Conservation (phyloP, 75 land plant species). For the Pinus taeda region DNA sequence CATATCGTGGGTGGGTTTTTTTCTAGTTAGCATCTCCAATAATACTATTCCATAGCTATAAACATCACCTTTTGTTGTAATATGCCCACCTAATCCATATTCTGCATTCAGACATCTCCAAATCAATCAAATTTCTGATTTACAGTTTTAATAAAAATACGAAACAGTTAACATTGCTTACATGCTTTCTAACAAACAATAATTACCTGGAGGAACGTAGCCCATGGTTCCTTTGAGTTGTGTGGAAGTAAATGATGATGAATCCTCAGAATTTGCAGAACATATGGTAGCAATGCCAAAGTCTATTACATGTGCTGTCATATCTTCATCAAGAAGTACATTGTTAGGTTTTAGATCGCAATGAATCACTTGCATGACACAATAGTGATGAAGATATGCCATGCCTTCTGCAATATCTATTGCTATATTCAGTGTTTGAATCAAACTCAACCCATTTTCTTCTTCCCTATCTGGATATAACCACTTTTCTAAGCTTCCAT, state of each 20-base stretch:
- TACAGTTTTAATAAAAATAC: too few relatives aligned
- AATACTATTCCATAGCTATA: too few relatives aligned
- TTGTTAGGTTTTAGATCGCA: slow-evolving; percentile 29
- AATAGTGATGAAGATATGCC: slow-evolving; percentile 13
- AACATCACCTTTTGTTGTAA: too few relatives aligned
- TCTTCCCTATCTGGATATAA: neutral
- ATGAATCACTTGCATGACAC: slow-evolving; percentile 8
- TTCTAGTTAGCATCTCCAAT: too few relatives aligned
- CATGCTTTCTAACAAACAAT: too few relatives aligned
- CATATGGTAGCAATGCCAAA: slow-evolving; percentile 20
- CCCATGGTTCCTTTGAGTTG: slow-evolving; percentile 14
- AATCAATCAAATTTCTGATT: too few relatives aligned
- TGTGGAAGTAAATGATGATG: neutral
- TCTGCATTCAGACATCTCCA: too few relatives aligned
- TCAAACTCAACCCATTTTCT: neutral
- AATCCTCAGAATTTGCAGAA: neutral
- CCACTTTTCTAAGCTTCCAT: slow-evolving; percentile 36
- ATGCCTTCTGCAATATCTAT: slow-evolving; percentile 16
- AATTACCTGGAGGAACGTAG: slow-evolving; percentile 17
- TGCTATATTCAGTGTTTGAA: slow-evolving; percentile 7
- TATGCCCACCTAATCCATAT: too few relatives aligned
- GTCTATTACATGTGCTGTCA: slow-evolving; percentile 21
- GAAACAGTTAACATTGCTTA: too few relatives aligned
- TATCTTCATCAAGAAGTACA: slow-evolving; percentile 12
- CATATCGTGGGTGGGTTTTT: too few relatives aligned